Base-by-base conservation (phyloP, 164 flowering plant species). In the Umbilicus rupestris region DNA sequence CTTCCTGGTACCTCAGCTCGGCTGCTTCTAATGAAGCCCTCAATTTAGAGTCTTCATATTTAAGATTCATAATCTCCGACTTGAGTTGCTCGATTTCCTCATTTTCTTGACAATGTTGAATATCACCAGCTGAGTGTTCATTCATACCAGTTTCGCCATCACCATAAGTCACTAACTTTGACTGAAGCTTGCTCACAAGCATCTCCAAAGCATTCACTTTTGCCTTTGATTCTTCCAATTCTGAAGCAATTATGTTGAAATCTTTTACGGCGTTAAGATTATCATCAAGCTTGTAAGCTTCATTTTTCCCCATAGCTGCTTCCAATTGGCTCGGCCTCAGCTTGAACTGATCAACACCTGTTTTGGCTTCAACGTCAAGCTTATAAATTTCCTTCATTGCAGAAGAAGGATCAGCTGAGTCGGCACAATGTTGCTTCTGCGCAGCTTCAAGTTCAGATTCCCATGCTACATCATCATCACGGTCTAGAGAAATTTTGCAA, bases 381-480 rank as follows among this genome's bases (percentile, higher is more conserved):
- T 62, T 75, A 72, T 81, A 73, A 39, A 77, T 70, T 63, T 79
- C 84, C 52, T 72, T 73, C 72, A 77, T 49, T 45, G 84, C 81
- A 50, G 81, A 77, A 63, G 74, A 70, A 65, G 77, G 65, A 30
- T 79, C 79, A 64, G 76, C 72, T 20, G 77, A 69, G 66, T 83
- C 87, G 78, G 74, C 70, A 0, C 79, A 71, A 68, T 83, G 83
- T 72, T 85, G 87, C 73, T 80, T 82, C 64, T 80, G 83, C 22
- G 82, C 68, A 46, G 87, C 83, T 64, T 83, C 85, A 33, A 85
- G 82, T 65, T 87, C 87, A 58, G 89, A 83, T 47, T 79, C 70
- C 86, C 87, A 84, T 39, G n/a, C n/a, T n/a, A n/a, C n/a, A n/a
- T 70, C 85, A 68, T 70, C 73, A 64, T 84, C 88, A 17, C 83